Evolutionary conservation across 352 stramenopile genomes (phyloP), one percentile per base, ranked within the genome.

Genomic region (Saprolegnia diclina): DNA sequence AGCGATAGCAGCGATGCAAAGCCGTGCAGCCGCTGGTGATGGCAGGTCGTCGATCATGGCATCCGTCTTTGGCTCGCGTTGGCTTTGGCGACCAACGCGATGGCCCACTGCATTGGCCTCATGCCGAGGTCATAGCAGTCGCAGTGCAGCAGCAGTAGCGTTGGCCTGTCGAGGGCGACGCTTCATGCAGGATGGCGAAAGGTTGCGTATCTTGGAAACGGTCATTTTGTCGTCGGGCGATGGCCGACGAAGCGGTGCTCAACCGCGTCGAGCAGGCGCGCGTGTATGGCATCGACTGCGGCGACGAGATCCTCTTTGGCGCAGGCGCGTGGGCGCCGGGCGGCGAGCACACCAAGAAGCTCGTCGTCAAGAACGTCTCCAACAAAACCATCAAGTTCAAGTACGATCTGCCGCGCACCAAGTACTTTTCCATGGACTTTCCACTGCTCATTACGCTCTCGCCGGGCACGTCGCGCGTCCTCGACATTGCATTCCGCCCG

Each of bases 341-440:
- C 16, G 90, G 93, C 50, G 91, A 98, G 77, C 94, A 97, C 73
- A 79, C 91, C 44, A 84, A 92, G 72, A 88, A 90, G 38, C 87
- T 98, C 66, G 78, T 72, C 14, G 88, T 97, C 59, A 94, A 96
- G 75, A 98, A 98, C 71, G 84, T 98, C 38, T 90, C 83, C 4
- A 74, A 78, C 22, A 80, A 81, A 71, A 95, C 78, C 13, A 84
- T 92, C 69, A 94, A 95, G 74, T 95, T 97, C 74, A 97, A 97
- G 74, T 97, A 97, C 75, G 83, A 92, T 67, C 80, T 97, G 24
- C 93, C 91, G 21, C 84, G 75, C 59, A 96, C 91, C 63, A 94
- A 96, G 72, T 97, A 95, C 74, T 98, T 98, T 64, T 97, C 86
- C 62, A 94, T 98, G 85, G 85, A 92, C 56, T 98, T 97, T 75